phyloP scores from a whole-genome alignment of 305 asterid species.

The Fraxinus ornus region DNA sequence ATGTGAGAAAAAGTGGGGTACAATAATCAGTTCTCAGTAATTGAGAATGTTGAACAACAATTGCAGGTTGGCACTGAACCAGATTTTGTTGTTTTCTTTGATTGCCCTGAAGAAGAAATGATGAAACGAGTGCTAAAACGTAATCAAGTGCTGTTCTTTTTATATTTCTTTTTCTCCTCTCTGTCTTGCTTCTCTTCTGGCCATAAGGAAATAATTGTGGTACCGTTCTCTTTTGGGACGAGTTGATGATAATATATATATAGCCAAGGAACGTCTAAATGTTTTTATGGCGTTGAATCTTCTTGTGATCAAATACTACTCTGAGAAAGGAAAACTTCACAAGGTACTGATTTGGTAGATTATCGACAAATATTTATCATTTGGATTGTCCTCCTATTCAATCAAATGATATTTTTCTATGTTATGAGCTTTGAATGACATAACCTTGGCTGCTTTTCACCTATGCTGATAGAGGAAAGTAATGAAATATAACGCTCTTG shows the following conservation, averaged over 20 bases:
- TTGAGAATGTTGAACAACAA: conserved; percentile 15
- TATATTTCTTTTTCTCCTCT: not conserved
- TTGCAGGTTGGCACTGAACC: conserved; percentile 82
- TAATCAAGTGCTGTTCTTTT: conserved; percentile 55
- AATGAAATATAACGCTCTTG: not conserved
- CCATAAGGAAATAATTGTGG: conserved; percentile 6
- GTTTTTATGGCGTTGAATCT: conserved; percentile 65
- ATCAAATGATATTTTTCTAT: conserved; percentile 6
- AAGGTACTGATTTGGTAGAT: conserved; percentile 53
- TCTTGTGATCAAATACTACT: conserved; percentile 80
- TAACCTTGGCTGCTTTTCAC: conserved; percentile 5
- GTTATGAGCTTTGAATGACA: not conserved
- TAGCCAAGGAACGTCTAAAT: conserved; percentile 72
- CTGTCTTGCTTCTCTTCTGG: conserved; percentile 14
- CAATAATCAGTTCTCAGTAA: not conserved
- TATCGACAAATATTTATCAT: conserved; percentile 1
- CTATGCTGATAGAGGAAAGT: conserved; percentile 8
- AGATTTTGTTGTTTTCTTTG: conserved; percentile 81
- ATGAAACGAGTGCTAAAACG: conserved; percentile 81
- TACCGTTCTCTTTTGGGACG: conserved; percentile 59
- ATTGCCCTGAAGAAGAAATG: conserved; percentile 92
- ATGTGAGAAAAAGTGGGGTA: not conserved
- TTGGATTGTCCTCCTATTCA: not conserved
- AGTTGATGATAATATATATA: conserved; percentile 82
- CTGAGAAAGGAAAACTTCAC: conserved; percentile 72